These are phyloP conservation scores for Gyrodon lividus DNA, from an alignment of 768 basidiomycete species.

Conservation along the genomic window DNA sequence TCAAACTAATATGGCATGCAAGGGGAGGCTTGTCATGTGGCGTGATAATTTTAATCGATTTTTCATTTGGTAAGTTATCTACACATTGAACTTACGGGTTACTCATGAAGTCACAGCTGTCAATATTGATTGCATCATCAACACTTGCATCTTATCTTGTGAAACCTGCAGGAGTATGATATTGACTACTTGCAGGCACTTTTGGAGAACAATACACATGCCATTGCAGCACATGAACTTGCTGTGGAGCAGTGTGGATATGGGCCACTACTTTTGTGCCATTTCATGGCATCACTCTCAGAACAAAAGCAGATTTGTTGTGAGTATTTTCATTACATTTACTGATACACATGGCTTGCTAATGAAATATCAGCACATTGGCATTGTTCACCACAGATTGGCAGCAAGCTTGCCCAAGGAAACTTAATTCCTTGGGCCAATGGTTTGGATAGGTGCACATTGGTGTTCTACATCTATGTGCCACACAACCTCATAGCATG, in stretches of 20 bases:
- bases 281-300: slow-evolving; percentile 13
- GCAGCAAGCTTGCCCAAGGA: too few species aligned
- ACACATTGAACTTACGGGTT: not conserved
- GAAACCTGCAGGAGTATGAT: not conserved
- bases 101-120: not conserved
- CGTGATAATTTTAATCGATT: too few species aligned
- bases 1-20: too few species aligned
- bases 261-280: slow-evolving; percentile 20
- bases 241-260: slow-evolving; percentile 11
- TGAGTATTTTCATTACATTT: slow-evolving; percentile 6
- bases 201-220: slow-evolving; percentile 1
- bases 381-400: slow-evolving; percentile 15
- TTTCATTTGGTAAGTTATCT: not conserved
- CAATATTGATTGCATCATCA: not conserved
- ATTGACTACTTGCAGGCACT: slow-evolving; percentile 19
- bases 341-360: not conserved
- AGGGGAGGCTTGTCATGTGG: too few species aligned
- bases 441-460: not conserved
- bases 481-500: slow-evolving; percentile 8
- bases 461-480: slow-evolving; percentile 5
- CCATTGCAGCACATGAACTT: slow-evolving; percentile 1
- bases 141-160: not conserved
- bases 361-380: slow-evolving; percentile 14
- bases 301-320: slow-evolving; percentile 18
- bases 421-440: too few species aligned